These are phyloP conservation scores for Tympanopsis confertula DNA, from an alignment of 2,329 filamentous ascomycete genomes.

Conservation along the genomic window DNA sequence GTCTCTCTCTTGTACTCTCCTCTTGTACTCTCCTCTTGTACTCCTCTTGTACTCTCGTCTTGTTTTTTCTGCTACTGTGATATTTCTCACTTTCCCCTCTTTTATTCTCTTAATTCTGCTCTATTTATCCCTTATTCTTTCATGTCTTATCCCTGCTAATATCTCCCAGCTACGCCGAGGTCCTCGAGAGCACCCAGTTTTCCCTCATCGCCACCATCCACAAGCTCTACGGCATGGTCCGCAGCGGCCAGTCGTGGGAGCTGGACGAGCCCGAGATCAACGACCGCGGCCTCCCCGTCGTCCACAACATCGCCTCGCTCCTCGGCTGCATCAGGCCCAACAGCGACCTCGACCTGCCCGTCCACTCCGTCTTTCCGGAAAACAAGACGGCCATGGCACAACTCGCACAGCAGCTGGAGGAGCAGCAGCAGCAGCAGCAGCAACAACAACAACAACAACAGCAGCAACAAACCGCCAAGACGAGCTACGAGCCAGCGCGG, in stretches of 20 bases:
- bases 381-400: constrained; percentile 45
- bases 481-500: no score
- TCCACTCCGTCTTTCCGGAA: constrained; percentile 48
- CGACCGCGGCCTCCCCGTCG: constrained; percentile 48
- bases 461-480: not conserved
- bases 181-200: constrained; percentile 54
- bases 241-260: constrained; percentile 44
- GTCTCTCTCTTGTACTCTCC: not conserved
- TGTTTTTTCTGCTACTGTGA: not conserved
- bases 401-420: constrained; percentile 40
- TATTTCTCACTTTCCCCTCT: not conserved
- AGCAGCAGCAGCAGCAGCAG: constrained; percentile 16
- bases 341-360: constrained; percentile 45
- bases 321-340: constrained; percentile 53
- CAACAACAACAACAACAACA: constrained; percentile 11
- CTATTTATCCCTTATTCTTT: not conserved
- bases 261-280: constrained; percentile 53
- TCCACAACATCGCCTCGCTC: constrained; percentile 53
- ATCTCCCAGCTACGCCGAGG: constrained; percentile 43
- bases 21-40: not conserved
- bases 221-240: constrained; percentile 54
- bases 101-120: not conserved
- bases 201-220: constrained; percentile 53
- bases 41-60: not conserved
- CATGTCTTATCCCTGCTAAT: constrained; percentile 4